Percentiles rank a stretch among this genome's conserved stretches.
Evolutionary conservation across 2,329 filamentous ascomycete genomes (phyloP).

Genomic region (Ophiostoma sp.): DNA sequence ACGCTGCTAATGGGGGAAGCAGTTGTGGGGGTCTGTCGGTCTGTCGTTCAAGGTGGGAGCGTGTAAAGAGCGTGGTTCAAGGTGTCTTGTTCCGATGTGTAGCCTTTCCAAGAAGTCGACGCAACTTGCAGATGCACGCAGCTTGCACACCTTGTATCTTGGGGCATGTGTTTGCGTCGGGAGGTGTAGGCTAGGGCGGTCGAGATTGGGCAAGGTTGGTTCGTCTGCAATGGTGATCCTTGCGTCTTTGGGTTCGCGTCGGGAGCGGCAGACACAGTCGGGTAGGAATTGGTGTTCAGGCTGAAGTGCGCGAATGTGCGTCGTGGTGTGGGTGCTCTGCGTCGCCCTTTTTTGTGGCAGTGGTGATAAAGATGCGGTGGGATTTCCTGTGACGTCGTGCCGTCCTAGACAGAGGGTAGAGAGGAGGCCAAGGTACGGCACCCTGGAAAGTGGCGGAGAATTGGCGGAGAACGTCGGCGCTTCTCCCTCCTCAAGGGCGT

Average conservation of each 20-base stretch:
- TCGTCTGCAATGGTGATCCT: slow-evolving; percentile 13
- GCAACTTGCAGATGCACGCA: too few relatives aligned
- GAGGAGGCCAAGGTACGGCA: neutral
- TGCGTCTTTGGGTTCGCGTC: slow-evolving; percentile 16
- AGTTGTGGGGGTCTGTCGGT: neutral
- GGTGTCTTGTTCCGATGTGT: too few relatives aligned
- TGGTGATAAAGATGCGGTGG: neutral
- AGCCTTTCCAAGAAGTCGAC: too few relatives aligned
- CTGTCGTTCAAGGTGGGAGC: too few relatives aligned
- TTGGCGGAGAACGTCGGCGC: slow-evolving; percentile 2
- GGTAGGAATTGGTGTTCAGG: neutral
- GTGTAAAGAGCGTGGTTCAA: too few relatives aligned
- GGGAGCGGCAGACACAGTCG: neutral
- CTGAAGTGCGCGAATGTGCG: too few relatives aligned
- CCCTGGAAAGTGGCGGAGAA: slow-evolving; percentile 7
- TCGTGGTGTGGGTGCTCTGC: too few relatives aligned
- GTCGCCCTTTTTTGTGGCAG: too few relatives aligned
- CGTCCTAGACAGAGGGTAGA: neutral
- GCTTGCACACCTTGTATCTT: neutral
- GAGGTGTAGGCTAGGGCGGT: neutral
- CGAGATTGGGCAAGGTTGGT: neutral
- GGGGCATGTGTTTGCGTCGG: neutral
- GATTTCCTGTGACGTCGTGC: neutral
- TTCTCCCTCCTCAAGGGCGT: neutral
- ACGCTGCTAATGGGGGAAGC: neutral